A percentile compares a stretch with the other conserved stretches of the same genome.
These are phyloP conservation scores for Beta vulgaris DNA, from an alignment of 148 eudicot genomes.

Conservation along the genomic window DNA sequence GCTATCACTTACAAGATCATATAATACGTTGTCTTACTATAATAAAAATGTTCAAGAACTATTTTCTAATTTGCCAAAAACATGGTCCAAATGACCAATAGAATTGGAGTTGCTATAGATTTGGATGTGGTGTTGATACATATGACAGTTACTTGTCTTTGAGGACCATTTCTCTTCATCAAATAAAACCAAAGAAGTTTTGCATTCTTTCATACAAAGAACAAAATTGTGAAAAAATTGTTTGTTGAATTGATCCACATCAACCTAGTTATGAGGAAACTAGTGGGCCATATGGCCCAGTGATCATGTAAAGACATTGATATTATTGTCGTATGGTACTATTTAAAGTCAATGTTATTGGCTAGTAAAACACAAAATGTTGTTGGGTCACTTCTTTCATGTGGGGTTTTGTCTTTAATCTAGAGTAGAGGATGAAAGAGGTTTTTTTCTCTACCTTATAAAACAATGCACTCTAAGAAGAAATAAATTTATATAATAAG, in stretches of 20 bases:
- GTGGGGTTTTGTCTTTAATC: not conserved
- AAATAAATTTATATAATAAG: too few relatives aligned
- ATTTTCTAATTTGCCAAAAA: not conserved
- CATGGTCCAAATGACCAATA: not conserved
- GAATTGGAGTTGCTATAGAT: not conserved
- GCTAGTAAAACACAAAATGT: not conserved
- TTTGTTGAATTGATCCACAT: conserved; percentile 10
- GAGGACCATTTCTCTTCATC: not conserved
- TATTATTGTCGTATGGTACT: conserved; percentile 3
- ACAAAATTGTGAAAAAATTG: not conserved
- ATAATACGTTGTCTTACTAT: not conserved
- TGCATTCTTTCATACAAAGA: conserved; percentile 13
- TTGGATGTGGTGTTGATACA: not conserved
- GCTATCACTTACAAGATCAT: not conserved
- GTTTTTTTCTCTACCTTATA: too few relatives aligned
- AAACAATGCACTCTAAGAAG: too few relatives aligned
- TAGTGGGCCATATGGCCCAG: conserved; percentile 16
- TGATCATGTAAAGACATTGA: not conserved
- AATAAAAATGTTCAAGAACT: too few relatives aligned
- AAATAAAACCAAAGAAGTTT: not conserved
- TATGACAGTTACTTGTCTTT: conserved; percentile 3
- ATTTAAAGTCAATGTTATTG: conserved; percentile 20
- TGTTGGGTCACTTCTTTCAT: not conserved
- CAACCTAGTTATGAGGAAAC: conserved; percentile 8
- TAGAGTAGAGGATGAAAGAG: not conserved